These are phyloP conservation scores for Kurtzmaniella cleridarum DNA, from an alignment of 805 yeast genomes.

Conservation along the genomic window DNA sequence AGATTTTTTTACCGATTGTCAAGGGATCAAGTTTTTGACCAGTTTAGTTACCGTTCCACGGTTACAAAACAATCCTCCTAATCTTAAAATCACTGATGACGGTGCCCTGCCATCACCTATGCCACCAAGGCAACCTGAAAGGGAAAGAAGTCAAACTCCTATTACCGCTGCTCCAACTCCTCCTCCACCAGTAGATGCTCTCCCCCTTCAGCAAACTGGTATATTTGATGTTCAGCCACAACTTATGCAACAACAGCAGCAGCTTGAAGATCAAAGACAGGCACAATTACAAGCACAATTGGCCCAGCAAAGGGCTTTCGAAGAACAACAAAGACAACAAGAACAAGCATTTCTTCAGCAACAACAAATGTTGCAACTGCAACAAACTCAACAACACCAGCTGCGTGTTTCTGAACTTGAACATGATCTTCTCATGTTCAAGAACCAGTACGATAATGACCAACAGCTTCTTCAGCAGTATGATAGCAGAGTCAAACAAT, in stretches of 20 bases:
- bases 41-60: constrained; percentile 78
- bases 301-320: constrained; percentile 69
- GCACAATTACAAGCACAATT: constrained; percentile 63
- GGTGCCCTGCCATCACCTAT: constrained; percentile 22
- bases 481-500: constrained; percentile 74
- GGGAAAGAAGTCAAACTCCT: constrained; percentile 1
- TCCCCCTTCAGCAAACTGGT: constrained; percentile 52
- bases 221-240: constrained; percentile 39
- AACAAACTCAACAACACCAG: constrained; percentile 67
- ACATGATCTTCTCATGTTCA: constrained; percentile 67
- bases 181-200: constrained; percentile 31
- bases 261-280: constrained; percentile 58
- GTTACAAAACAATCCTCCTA: constrained; percentile 55
- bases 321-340: constrained; percentile 68
- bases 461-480: constrained; percentile 81
- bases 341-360: constrained; percentile 63
- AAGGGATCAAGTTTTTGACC: constrained; percentile 74
- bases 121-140: constrained; percentile 18
- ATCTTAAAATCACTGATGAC: constrained; percentile 44
- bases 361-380: constrained; percentile 62
- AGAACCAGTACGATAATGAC: constrained; percentile 81
- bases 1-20: constrained; percentile 87
- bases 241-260: constrained; percentile 55
- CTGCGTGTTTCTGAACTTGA: constrained; percentile 78
- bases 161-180: constrained; percentile 27